Percentiles rank a stretch among this genome's conserved stretches.
phyloP scores from a whole-genome alignment of 2,329 filamentous ascomycete species.

The Hawksworthiomyces lignivorus region DNA sequence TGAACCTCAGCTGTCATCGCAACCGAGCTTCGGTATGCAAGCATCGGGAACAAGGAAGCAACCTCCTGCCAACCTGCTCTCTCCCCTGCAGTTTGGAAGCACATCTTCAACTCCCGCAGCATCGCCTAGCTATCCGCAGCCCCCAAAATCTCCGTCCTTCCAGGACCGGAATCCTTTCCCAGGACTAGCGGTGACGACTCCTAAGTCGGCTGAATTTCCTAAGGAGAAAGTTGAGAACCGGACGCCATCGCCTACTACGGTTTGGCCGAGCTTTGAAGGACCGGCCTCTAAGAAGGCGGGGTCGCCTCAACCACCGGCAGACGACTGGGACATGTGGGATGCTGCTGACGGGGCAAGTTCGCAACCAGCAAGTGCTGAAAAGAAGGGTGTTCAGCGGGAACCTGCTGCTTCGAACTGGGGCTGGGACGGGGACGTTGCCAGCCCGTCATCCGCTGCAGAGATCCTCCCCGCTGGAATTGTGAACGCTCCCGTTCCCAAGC shows the following conservation, averaged over 20 bases:
- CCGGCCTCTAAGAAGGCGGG: slow-evolving; percentile 10
- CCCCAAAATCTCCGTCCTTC: slow-evolving; percentile 45
- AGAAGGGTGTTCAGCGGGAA: slow-evolving; percentile 12
- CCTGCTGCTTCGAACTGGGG: slow-evolving; percentile 32
- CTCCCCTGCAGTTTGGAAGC: slow-evolving; percentile 25
- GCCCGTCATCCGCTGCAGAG: neutral
- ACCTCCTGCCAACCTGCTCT: slow-evolving; percentile 22
- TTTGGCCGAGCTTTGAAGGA: slow-evolving; percentile 35
- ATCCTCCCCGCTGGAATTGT: slow-evolving; percentile 6
- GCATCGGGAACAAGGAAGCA: slow-evolving; percentile 12
- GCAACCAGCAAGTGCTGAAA: neutral
- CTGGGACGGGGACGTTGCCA: slow-evolving; percentile 37
- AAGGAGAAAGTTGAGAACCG: slow-evolving; percentile 24
- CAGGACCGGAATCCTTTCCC: slow-evolving; percentile 46
- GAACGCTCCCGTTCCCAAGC: slow-evolving; percentile 5
- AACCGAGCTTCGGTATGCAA: neutral
- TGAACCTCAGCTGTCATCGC: neutral
- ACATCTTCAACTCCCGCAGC: slow-evolving; percentile 12
- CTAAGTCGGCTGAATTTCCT: slow-evolving; percentile 25
- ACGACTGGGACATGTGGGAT: slow-evolving; percentile 40
- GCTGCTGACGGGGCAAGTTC: slow-evolving; percentile 4
- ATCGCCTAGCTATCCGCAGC: slow-evolving; percentile 31
- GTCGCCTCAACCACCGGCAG: slow-evolving; percentile 23
- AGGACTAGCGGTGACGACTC: slow-evolving; percentile 39
- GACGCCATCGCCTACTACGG: slow-evolving; percentile 34